Conservation (phyloP, 2,329 filamentous ascomycete species). For the Domatiomyces catenatus region DNA sequence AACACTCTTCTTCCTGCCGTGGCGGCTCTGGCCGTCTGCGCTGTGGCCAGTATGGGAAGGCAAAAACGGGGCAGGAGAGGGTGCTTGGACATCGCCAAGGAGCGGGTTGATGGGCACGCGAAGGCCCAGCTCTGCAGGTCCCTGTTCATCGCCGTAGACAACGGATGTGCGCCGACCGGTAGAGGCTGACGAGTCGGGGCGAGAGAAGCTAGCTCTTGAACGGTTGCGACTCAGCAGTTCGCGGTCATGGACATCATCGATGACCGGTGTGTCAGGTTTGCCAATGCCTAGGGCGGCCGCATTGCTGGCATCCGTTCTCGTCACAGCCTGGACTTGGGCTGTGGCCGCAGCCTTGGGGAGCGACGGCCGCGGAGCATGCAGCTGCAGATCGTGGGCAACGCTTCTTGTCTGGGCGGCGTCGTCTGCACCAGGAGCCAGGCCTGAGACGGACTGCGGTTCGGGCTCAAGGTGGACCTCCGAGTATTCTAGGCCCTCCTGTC, state of each 20-base stretch:
- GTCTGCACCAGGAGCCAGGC: conserved; percentile 11
- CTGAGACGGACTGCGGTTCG: conserved; percentile 28
- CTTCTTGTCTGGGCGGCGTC: conserved; percentile 61
- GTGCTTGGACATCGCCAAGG: conserved; percentile 90
- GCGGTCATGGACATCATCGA: conserved; percentile 37
- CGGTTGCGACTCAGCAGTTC: conserved; percentile 40
- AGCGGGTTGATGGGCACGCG: conserved; percentile 88
- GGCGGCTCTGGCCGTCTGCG: conserved; percentile 35
- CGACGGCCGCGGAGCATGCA: conserved; percentile 80
- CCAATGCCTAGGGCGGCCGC: conserved; percentile 76
- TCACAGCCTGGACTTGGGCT: conserved; percentile 67
- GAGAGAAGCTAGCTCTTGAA: conserved; percentile 46
- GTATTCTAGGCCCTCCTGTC: conserved; percentile 84
- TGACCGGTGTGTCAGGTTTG: conserved; percentile 35
- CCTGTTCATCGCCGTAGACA: conserved; percentile 52
- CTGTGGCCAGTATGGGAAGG: conserved; percentile 13
- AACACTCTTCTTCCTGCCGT: conserved; percentile 57
- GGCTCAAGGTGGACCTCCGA: conserved; percentile 41
- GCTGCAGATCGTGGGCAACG: conserved; percentile 63
- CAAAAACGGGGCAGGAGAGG: conserved; percentile 53
- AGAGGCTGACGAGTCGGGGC: conserved; percentile 31
- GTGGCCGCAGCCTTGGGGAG: conserved; percentile 68
- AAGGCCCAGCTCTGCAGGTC: conserved; percentile 81
- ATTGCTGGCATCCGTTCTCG: conserved; percentile 76
- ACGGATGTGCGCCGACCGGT: conserved; percentile 39